Base-by-base conservation (phyloP, 192 early-diverging fungal genomes). In the Linnemannia elongata region DNA sequence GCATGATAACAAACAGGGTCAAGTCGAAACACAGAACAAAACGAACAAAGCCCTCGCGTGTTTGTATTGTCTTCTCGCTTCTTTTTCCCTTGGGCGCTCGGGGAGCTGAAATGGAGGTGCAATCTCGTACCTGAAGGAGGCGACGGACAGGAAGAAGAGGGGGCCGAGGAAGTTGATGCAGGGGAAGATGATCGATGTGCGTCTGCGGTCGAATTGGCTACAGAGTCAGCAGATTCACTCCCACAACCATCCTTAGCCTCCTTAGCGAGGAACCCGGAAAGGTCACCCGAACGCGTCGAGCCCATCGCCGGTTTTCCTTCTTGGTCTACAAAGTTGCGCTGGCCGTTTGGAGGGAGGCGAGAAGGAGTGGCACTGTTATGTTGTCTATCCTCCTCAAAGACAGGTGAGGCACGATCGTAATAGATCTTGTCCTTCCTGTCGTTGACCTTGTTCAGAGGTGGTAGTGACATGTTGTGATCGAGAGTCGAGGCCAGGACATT, bases 61-160 rank as follows among this genome's bases (percentile, higher is more conserved):
- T 30, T 68, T 57, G 35, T 77, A 6, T 33, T 3, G 12, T 30
- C 12, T 12, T 66, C 12, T 66, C 55, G 22, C 8, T 6, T 69
- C 1, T 73, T 45, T 49, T 45, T 73, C 30, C 27, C 27, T 45
- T 15, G 42, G 44, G 24, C 60, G 60, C 60, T 66, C 60, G 30
- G 30, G 60, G 60, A 66, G 60, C 60, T 66, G 27, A 66, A 66
- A 15, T 66, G 30, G 60, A 33, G n/a, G 6, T 60, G 57, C 30
- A 66, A 66, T 66, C 60, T 66, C 63, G 81, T 82, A 82, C 81
- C 81, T 82, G 81, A 82, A 77, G 81, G 66, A 66, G 81, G 81
- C n/a, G 75, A 82, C 13, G 77, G 77, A 66, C 73, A 75, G 49
- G 74, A 77, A n/a, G 57, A 30, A 38, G 74, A 76, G 36, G 68